These are phyloP conservation scores for Ensete ventricosum DNA, from an alignment of 176 grass and related monocot species.

Conservation along the genomic window DNA sequence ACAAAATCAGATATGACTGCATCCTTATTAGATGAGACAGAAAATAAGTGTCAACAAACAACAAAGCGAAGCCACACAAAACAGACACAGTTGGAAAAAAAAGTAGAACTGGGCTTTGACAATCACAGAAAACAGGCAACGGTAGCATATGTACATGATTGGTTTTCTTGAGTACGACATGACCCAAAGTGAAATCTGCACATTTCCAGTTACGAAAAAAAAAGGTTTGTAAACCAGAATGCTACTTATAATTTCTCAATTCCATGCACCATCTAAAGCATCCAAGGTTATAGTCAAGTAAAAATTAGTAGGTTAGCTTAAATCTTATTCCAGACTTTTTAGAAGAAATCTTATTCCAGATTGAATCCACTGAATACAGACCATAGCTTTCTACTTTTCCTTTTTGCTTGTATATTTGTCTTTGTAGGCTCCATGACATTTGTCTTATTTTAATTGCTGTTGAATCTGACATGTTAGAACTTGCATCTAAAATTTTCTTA, in stretches of 20 bases:
- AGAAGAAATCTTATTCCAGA: no score
- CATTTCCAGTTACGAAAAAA: not conserved
- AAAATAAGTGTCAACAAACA: not conserved
- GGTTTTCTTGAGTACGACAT: not conserved
- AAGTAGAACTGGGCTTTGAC: not conserved
- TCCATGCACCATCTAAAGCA: no score
- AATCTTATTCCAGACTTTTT: no score
- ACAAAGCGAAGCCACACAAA: not conserved
- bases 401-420: no score
- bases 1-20: not conserved
- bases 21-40: not conserved
- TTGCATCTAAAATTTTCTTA: no score
- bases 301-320: no score
- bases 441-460: no score
- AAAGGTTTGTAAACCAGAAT: not conserved
- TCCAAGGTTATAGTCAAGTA: no score
- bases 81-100: not conserved
- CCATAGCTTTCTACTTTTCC: no score
- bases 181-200: not conserved
- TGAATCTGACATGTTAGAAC: no score
- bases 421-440: no score
- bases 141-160: not conserved
- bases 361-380: no score
- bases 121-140: not conserved
- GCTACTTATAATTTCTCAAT: not conserved